phyloP scores from a whole-genome alignment of 805 yeast genomes.

The Crinitomyces ghanaensis region DNA sequence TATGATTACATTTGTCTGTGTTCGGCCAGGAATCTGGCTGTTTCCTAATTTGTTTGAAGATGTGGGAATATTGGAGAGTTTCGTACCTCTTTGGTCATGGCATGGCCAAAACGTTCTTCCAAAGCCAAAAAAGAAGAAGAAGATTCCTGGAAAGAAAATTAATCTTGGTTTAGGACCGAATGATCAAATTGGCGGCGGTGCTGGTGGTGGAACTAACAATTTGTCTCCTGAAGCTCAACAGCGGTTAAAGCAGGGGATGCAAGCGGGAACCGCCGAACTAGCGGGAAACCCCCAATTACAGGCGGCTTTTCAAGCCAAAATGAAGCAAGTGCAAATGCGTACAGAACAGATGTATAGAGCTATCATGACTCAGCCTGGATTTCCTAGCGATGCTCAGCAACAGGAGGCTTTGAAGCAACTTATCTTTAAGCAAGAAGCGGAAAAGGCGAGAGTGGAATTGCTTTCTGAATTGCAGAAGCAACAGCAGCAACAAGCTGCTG shows the following conservation, averaged over 20 bases:
- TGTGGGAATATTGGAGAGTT: slow-evolving; percentile 87
- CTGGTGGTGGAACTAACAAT: no score
- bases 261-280: slow-evolving; percentile 3
- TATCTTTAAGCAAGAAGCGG: no score
- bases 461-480: no score
- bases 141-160: slow-evolving; percentile 10
- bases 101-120: slow-evolving; percentile 31
- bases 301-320: slow-evolving; percentile 2
- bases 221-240: slow-evolving; percentile 1
- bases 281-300: neutral
- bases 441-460: no score
- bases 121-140: slow-evolving; percentile 15
- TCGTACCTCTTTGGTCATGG: slow-evolving; percentile 82
- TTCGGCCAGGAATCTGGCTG: slow-evolving; percentile 79
- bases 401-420: no score
- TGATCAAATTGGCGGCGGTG: neutral
- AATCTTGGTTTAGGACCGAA: no score
- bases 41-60: slow-evolving; percentile 95
- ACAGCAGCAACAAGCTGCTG: no score
- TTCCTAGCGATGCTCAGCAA: no score
- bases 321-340: neutral
- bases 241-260: slow-evolving; percentile 5
- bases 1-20: slow-evolving; percentile 42
- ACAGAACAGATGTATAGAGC: no score
- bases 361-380: no score